Base-by-base conservation (phyloP, 768 basidiomycete genomes). In the Boletus insuetus region DNA sequence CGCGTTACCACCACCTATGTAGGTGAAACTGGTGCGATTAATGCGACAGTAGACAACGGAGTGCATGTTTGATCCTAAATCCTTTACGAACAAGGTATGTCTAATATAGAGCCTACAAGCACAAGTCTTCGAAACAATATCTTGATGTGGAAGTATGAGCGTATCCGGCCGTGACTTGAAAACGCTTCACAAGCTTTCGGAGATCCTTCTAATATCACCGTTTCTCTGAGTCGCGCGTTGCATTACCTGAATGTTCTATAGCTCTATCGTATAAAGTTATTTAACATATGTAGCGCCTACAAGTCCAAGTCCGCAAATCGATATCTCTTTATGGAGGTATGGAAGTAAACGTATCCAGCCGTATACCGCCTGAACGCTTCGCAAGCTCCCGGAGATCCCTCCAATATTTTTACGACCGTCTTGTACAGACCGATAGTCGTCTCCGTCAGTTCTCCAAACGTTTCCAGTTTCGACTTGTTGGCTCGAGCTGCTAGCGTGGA, bases 401-500 rank as follows among this genome's bases (percentile, higher is more conserved):
- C 59, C 46, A 71, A 51, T 34, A 67, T 75, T 37, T 62, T 56
- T 7, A 68, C 29, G 7, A 69, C 60, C 29, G 58, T 61, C 5
- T 56, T 46, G 40, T 73, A 63, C 9, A 67, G 59, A 2, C 55
- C 53, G 1, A 64, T 64, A 10, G 70, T 64, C 6, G 63, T 63
- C 20, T 67, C 60, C 8, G 68, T 64, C 11, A 76, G 31, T 4
- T 55, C 54, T 1, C 39, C 13, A 2, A 73, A 62, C 3, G 59
- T 58, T 9, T 69, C 67, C 41, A 67, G 40, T 50, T 76, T 75
- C 3, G 69, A 57, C 10, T 53, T 44, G 1, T 58, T 53, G 3
- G 59, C 53, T 26, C 58, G 63, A 16, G 58, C 57, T 0, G 75
- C 75, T 0, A 69, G 49, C 17, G 65, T 57, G 2, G 76, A 75